Base-by-base conservation (phyloP, 2,329 filamentous ascomycete species). In the Fonsecaea pugnacius region DNA sequence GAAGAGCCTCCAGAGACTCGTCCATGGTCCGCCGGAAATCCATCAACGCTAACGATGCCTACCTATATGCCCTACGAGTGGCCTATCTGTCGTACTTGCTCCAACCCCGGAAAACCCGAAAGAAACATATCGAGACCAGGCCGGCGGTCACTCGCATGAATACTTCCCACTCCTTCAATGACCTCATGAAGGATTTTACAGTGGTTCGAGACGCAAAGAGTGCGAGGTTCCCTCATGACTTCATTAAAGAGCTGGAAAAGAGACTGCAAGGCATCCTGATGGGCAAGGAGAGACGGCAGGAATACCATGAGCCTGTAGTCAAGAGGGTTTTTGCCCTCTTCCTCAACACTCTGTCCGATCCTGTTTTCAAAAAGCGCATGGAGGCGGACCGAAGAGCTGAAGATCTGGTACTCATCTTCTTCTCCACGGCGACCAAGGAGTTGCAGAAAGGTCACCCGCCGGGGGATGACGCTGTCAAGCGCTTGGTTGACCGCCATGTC, bases 281-380 rank as follows among this genome's bases (percentile, higher is more conserved):
- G 71, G 92, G 93, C 43, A 90, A 84, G 66, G 95, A 98, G 79
- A 88, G 84, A 70, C 85, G 94, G 74, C 92, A 91, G 14, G 95
- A 96, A 73, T 99, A 90, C 78, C 91, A 90, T 74, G 95, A 99
- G 80, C 83, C 91, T n/a, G 83, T 89, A 30, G 89, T 99, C 69
- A 97, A 96, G 79, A 86, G 94, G 67, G 96, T 92, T 1, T 99
- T 99, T 79, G 95, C 92, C 61, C 91, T 92, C 69, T 96, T 96
- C 69, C 89, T 97, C 75, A 97, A 94, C 64, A 90, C 92, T 62
- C 91, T 99, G 76, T 97, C 94, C 71, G 91, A 96, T 67, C 88
- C 89, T 67, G 88, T 87, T 52, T 97, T 97, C 74, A 89, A 91
- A 70, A 96, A 92, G 79, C 89, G 88, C 64, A 92, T 97, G 82